Percentiles rank a stretch among this genome's conserved stretches.
phyloP scores from a whole-genome alignment of 2,329 filamentous ascomycete genomes.

The Ophiosphaerella herpotricha region DNA sequence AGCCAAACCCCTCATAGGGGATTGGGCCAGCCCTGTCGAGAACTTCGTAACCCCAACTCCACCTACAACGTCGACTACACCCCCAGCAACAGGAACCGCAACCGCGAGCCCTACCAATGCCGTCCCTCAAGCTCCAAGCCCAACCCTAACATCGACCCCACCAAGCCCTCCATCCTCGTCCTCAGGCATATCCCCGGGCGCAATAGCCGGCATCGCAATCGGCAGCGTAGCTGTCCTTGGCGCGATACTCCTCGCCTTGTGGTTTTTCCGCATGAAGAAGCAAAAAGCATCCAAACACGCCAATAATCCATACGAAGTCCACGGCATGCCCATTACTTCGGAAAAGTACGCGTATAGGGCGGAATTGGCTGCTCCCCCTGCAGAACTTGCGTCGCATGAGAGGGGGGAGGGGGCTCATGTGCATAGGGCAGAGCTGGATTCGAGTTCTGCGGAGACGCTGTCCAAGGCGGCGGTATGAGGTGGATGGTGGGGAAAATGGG shows the following conservation, averaged over 20 bases:
- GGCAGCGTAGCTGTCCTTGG: slow-evolving; percentile 4
- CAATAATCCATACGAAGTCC: neutral
- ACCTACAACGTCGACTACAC: neutral
- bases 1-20: slow-evolving; percentile 1
- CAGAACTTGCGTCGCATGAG: neutral
- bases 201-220: slow-evolving; percentile 15
- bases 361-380: neutral
- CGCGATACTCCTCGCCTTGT: neutral
- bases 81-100: neutral
- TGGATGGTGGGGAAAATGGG: too few species aligned
- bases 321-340: neutral
- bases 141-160: neutral
- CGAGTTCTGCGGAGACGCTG: neutral
- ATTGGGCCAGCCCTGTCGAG: neutral
- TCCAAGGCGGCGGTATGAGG: too few species aligned
- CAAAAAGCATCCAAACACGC: neutral
- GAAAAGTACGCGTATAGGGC: slow-evolving; percentile 7
- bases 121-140: neutral
- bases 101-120: neutral
- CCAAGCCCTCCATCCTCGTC: neutral
- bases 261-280: slow-evolving; percentile 1
- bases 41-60: neutral
- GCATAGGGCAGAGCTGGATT: neutral
- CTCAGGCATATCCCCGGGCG: slow-evolving; percentile 9
- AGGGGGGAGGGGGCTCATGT: neutral